Base-by-base conservation (phyloP, 2,329 filamentous ascomycete species). In the Coniochaeta prunicola region DNA sequence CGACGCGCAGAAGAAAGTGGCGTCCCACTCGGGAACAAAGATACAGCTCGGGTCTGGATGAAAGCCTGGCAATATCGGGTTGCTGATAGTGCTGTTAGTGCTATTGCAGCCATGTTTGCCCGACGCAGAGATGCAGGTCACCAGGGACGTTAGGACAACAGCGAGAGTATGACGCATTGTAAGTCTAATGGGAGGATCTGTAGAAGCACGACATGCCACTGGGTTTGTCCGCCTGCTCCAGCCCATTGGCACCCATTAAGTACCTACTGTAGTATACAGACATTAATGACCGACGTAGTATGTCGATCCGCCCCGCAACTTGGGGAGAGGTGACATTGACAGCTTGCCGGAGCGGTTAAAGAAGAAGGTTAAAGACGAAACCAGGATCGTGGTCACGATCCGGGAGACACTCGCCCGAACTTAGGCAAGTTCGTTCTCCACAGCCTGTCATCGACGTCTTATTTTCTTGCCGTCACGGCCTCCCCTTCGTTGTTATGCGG, bases 31-130 rank as follows among this genome's bases (percentile, higher is more conserved):
- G 1, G 66, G 62, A 1, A 75, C 70, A 53, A 71, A 73, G 33
- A 75, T 73, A 59, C 74, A 77, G 57, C 72, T 75, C 6, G 76
- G 75, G 61, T 77, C 75, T 1, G 75, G 73, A 60, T 76, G 71
- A 60, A 75, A 77, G 45, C 76, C 75, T 19, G 75, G 74, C 12
- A 78, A 61, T 30, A 77, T 74, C 3, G 76, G 75, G 63, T 77
- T 77, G 36, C 62, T 59, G 55, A 66, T 66, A 10, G 68, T 68
- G 36, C 62, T 59, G 55, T 65, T 66, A 10, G 68, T 68, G 8
- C 66, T 68, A 40, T 69, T 70, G 12, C 21, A 19, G 15, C n/a
- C 50, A 33, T 61, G 59, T 17, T 57, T 57, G n/a, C 34, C 26
- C 0, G 61, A 57, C 15, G 57, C 34, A 15, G 58, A 54, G n/a